Base-by-base conservation (phyloP, 2,329 filamentous ascomycete genomes). In the Neoscytalidium dimidiatum region DNA sequence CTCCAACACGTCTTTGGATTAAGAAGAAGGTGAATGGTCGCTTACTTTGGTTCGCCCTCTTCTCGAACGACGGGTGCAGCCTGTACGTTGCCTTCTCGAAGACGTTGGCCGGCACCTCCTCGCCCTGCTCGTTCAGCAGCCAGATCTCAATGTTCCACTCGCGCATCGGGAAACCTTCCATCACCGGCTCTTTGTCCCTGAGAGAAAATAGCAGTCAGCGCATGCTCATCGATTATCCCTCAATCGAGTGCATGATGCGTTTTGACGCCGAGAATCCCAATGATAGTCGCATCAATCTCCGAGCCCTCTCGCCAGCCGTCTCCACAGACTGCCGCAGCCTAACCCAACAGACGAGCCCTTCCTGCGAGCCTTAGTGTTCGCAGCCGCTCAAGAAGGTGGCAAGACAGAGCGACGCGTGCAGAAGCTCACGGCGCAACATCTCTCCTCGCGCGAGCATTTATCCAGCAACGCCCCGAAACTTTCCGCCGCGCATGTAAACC, bases 41-140 rank as follows among this genome's bases (percentile, higher is more conserved):
- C 90, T 71, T 84, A 96, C 93, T 90, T 81, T 98, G 94, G 61
- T 86, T 86, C 17, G 92, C 63, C 14, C 63, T 90, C 72, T 94
- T 91, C 62, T 90, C 91, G 78, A 99, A 99, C 57, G 92, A 95
- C 35, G 95, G 94, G 79, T 99, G 95, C 31, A 99, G 86, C 74
- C 92, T 91, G 82, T 97, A 99, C 64, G 90, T 90, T 46, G 91
- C 94, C 82, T 96, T 97, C 75, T 92, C 92, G 82, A 97, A 98
- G 78, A 93, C 87, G 70, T 83, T 92, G 62, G 94, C 93, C 7
- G 91, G 86, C 60, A 92, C 85, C 78, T 96, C 89, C 71, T 95
- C 91, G 71, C 93, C 94, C 68, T 92, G 88, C 72, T 96, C 91
- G 69, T 97, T 93, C 64, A 97, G 78, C 61, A 98, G 79, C 79